A percentile compares a stretch with the other conserved stretches of the same genome.
phyloP scores from a whole-genome alignment of 345 rosid genomes.

The Hevea brasiliensis region DNA sequence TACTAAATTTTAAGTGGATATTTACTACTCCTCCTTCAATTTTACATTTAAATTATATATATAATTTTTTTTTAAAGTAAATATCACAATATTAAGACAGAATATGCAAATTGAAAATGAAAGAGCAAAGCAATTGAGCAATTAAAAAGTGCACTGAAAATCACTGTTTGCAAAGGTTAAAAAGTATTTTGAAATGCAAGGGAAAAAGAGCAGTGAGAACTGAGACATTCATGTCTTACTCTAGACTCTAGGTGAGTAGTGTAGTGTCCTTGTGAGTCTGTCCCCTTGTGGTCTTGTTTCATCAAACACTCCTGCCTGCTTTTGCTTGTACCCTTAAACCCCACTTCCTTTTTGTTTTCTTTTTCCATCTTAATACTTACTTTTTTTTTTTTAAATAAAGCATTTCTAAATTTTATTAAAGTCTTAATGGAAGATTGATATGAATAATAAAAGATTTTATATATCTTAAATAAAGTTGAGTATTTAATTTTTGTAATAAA shows the following conservation, averaged over 20 bases:
- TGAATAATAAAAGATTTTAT: no score
- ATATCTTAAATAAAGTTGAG: no score
- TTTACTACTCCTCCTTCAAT: background rate
- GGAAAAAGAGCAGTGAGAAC: background rate
- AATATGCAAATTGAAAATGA: no score
- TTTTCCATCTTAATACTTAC: background rate
- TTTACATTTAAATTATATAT: no score
- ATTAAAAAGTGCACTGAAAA: background rate
- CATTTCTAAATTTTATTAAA: no score
- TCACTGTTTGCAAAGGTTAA: background rate
- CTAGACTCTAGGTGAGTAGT: no score
- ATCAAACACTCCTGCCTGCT: constrained; percentile 22
- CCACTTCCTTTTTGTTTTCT: constrained; percentile 14
- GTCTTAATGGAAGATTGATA: no score
- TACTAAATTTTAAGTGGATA: background rate
- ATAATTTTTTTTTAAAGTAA: no score
- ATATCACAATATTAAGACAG: no score
- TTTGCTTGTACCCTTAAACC: constrained; percentile 5
- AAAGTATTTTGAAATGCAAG: background rate
- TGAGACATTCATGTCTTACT: constrained; percentile 11
- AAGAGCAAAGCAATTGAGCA: constrained; percentile 2
- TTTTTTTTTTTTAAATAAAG: background rate
- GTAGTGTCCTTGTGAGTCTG: constrained; percentile 7
- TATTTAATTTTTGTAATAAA: no score
- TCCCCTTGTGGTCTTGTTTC: constrained; percentile 20